A percentile compares a stretch with the other conserved stretches of the same genome.
phyloP scores from a whole-genome alignment of 176 grass and related monocot genomes.

The Eleusine indica region DNA sequence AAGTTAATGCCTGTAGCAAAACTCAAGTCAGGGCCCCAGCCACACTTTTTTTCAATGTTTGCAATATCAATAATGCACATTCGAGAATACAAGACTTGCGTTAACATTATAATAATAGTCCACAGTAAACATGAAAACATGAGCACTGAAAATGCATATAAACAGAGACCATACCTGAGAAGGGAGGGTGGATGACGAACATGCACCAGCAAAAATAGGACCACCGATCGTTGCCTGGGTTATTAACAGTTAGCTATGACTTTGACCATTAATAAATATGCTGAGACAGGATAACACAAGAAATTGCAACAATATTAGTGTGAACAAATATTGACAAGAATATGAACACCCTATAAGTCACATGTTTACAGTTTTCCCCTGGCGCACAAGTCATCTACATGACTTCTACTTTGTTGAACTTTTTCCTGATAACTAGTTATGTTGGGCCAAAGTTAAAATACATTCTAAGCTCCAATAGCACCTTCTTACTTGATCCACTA shows the following conservation, averaged over 20 bases:
- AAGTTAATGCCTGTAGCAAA: slow-evolving; percentile 8
- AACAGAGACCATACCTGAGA: slow-evolving; percentile 57
- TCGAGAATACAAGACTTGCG: neutral
- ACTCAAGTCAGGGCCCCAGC: neutral
- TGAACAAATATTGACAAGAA: neutral
- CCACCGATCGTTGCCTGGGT: slow-evolving; percentile 75
- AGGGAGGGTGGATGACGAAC: slow-evolving; percentile 64
- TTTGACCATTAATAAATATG: slow-evolving; percentile 26
- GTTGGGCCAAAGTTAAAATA: neutral
- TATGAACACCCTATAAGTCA: neutral
- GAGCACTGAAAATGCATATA: slow-evolving; percentile 1
- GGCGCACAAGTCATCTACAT: neutral
- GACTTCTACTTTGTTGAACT: neutral
- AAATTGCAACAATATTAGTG: neutral
- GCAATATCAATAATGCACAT: slow-evolving; percentile 2
- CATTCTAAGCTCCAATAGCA: neutral
- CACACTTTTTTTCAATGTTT: neutral
- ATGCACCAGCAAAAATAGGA: slow-evolving; percentile 92
- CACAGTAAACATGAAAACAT: neutral
- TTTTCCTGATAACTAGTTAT: neutral
- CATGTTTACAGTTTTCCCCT: neutral
- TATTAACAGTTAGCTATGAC: slow-evolving; percentile 33
- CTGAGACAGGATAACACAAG: neutral
- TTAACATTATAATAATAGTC: slow-evolving; percentile 12
- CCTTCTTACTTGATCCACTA: neutral